A percentile compares a stretch with the other conserved stretches of the same genome.
Conservation (phyloP, 805 yeast species). For the Metschnikowia noctiluminum region DNA sequence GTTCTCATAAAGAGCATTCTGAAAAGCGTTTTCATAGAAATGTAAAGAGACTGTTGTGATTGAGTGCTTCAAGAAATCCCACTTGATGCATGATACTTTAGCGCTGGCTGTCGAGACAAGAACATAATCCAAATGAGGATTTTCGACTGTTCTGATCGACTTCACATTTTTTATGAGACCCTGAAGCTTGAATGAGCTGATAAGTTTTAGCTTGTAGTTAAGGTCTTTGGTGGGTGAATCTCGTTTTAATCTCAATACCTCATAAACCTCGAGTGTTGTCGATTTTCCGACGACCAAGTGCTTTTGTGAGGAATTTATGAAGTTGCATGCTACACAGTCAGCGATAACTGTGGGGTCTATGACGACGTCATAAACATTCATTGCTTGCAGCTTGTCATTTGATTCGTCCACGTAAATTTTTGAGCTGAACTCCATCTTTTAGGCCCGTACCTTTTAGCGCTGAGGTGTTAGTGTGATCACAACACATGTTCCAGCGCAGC, state of each 20-base stretch:
- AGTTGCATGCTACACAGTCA: slow-evolving; percentile 53
- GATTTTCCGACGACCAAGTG: slow-evolving; percentile 72
- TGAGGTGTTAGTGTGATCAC: too few species aligned
- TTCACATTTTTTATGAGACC: slow-evolving; percentile 65
- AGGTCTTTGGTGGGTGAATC: slow-evolving; percentile 16
- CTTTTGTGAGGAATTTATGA: slow-evolving; percentile 40
- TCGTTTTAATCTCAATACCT: slow-evolving; percentile 29
- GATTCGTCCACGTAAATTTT: background rate
- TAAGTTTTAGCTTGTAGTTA: slow-evolving; percentile 28
- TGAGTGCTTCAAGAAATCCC: slow-evolving; percentile 54
- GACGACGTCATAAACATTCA: slow-evolving; percentile 81
- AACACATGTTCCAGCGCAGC: too few species aligned
- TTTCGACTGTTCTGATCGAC: slow-evolving; percentile 46
- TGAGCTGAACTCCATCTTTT: background rate
- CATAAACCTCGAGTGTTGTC: slow-evolving; percentile 61
- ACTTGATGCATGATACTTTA: slow-evolving; percentile 70
- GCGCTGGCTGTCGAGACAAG: slow-evolving; percentile 69
- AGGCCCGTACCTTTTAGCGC: background rate
- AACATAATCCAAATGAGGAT: slow-evolving; percentile 53
- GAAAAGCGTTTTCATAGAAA: slow-evolving; percentile 72
- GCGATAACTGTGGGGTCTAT: slow-evolving; percentile 72
- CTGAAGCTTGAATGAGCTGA: slow-evolving; percentile 66
- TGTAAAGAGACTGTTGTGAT: slow-evolving; percentile 79
- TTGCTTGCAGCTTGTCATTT: slow-evolving; percentile 22
- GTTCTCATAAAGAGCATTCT: slow-evolving; percentile 45